phyloP scores from a whole-genome alignment of 257 asterid species.

The Oldenlandia corymbosa region DNA sequence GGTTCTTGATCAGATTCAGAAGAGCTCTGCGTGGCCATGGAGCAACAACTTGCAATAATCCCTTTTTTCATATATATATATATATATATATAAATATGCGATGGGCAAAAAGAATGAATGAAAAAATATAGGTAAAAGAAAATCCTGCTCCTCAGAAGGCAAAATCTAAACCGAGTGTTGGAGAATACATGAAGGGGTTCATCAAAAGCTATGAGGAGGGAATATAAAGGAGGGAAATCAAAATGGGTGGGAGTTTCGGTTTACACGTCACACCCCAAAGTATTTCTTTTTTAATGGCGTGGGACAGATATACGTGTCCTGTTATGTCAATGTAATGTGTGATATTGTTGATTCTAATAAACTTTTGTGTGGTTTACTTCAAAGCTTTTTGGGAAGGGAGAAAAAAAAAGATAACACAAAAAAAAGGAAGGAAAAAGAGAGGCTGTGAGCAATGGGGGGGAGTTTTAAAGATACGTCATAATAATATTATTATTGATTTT shows the following conservation, averaged over 20 bases:
- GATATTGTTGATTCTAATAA: slow-evolving; percentile 20
- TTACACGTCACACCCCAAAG: slow-evolving; percentile 46
- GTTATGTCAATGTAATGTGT: slow-evolving; percentile 9
- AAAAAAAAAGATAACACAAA: too few species aligned
- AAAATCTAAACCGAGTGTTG: neutral
- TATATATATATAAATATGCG: neutral
- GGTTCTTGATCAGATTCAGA: neutral
- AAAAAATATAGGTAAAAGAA: too few species aligned
- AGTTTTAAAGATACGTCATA: neutral
- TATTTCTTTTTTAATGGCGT: slow-evolving; percentile 39
- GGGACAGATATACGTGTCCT: slow-evolving; percentile 55
- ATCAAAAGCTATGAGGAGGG: neutral
- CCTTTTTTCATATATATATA: neutral
- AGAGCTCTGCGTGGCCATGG: neutral
- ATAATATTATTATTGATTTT: too few species aligned
- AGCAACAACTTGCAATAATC: neutral
- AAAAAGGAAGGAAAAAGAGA: slow-evolving; percentile 15
- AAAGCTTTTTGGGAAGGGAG: neutral
- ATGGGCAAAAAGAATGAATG: too few species aligned
- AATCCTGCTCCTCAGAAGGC: too few species aligned
- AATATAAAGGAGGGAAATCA: slow-evolving; percentile 1
- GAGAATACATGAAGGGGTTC: slow-evolving; percentile 16
- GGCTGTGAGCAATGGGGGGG: slow-evolving; percentile 11
- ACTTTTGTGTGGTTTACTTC: slow-evolving; percentile 38
- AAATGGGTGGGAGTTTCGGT: slow-evolving; percentile 43